Percentiles rank a stretch among this genome's conserved stretches.
Conservation (phyloP, 352 stramenopile genomes). For the Phytophthora megakarya region DNA sequence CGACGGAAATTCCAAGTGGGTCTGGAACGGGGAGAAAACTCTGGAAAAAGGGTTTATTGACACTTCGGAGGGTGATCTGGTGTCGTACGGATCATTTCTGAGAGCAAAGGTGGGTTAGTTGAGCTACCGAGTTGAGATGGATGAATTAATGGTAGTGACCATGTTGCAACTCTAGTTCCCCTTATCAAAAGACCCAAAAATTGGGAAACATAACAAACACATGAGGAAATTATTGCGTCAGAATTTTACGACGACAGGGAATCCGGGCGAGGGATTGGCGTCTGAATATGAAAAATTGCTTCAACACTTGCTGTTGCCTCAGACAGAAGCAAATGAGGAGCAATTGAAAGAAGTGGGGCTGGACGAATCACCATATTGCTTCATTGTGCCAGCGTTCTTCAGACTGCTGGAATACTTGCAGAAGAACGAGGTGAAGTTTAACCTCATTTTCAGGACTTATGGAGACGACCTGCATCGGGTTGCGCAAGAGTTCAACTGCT, state of each 20-base stretch:
- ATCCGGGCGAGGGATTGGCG: slow-evolving; percentile 53
- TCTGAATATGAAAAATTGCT: slow-evolving; percentile 53
- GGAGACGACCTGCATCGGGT: slow-evolving; percentile 72
- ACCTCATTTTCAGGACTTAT: slow-evolving; percentile 80
- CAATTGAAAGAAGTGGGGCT: slow-evolving; percentile 41
- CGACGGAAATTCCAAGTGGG: slow-evolving; percentile 41
- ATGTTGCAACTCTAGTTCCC: slow-evolving; percentile 48
- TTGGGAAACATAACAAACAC: slow-evolving; percentile 64
- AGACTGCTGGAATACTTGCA: slow-evolving; percentile 58
- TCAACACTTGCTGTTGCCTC: slow-evolving; percentile 49
- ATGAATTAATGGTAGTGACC: slow-evolving; percentile 1
- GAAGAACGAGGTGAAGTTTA: slow-evolving; percentile 50
- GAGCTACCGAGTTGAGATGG: neutral
- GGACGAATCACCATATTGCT: slow-evolving; percentile 51
- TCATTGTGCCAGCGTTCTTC: slow-evolving; percentile 77
- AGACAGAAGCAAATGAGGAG: slow-evolving; percentile 12
- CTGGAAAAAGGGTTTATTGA: slow-evolving; percentile 3
- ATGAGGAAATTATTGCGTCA: slow-evolving; percentile 64
- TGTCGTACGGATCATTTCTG: slow-evolving; percentile 73
- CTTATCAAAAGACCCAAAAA: slow-evolving; percentile 46
- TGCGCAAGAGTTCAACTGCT: slow-evolving; percentile 78
- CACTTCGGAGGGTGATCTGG: slow-evolving; percentile 4
- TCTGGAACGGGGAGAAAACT: slow-evolving; percentile 48
- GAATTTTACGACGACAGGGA: slow-evolving; percentile 60
- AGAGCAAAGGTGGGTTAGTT: slow-evolving; percentile 47